phyloP scores from a whole-genome alignment of 176 grass and related monocot genomes.

The Oryza meridionalis region DNA sequence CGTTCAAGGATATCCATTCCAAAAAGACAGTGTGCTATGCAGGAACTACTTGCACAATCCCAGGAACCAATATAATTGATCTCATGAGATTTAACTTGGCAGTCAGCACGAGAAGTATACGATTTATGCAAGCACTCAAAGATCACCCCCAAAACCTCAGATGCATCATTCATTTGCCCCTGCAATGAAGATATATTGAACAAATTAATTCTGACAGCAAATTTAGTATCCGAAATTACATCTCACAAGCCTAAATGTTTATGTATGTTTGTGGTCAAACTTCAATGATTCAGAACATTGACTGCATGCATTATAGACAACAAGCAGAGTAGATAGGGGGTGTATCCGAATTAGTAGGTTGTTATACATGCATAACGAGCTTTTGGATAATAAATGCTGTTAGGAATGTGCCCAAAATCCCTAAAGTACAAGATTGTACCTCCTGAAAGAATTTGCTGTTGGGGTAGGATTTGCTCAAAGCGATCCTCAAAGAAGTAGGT shows the following conservation, averaged over 20 bases:
- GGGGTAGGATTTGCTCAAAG: conserved; percentile 97
- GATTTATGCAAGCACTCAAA: conserved; percentile 95
- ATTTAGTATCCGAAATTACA: not conserved
- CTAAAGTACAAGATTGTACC: conserved; percentile 52
- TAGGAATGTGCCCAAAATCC: conserved; percentile 18
- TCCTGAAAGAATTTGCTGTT: conserved; percentile 99
- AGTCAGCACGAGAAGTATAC: conserved; percentile 56
- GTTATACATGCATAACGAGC: conserved; percentile 9
- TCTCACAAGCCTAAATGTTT: not conserved
- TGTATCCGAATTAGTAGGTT: not conserved
- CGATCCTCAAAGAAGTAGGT: conserved; percentile 85
- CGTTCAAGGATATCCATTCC: conserved; percentile 89
- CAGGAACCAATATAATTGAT: conserved; percentile 69
- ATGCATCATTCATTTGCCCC: conserved; percentile 99
- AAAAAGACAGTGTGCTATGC: conserved; percentile 85
- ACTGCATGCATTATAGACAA: not conserved
- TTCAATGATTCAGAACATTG: not conserved
- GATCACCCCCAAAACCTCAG: conserved; percentile 90
- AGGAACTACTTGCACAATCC: conserved; percentile 86
- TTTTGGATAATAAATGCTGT: conserved; percentile 4
- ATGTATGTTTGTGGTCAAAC: not conserved
- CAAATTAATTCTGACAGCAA: not conserved
- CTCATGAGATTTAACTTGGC: conserved; percentile 52
- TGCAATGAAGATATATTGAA: conserved; percentile 44
- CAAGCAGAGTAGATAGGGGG: not conserved